Base-by-base conservation (phyloP, 768 basidiomycete genomes). In the Tulasnella sp. region DNA sequence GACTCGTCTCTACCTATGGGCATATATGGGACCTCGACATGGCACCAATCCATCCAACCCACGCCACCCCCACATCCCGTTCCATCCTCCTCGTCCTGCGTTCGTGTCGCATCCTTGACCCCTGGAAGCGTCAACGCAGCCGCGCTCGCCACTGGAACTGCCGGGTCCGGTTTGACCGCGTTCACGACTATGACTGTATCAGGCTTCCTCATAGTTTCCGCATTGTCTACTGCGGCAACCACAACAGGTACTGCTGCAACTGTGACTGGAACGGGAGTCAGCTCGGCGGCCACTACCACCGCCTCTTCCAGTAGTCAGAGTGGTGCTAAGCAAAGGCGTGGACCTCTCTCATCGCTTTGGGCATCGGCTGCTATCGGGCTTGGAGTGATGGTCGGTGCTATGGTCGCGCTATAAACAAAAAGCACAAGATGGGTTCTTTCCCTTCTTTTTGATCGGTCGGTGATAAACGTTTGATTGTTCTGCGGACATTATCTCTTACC, bases 11-110 rank as follows among this genome's bases (percentile, higher is more conserved):
- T 80, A 78, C 79, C 82, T 3, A 82, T 82, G 80, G 84, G 83
- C 27, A 76, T 85, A 17, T 84, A 85, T 65, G 80, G 80, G 30
- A 69, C 73, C 17, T 85, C 82, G 13, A 84, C 83, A 0, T 86
- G 80, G 73, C 69, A 76, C 66, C 86, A 88, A 73, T 82, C 82
- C 38, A 70, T 81, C 30, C 74, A 77, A 0, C 68, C 62, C 0
- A 85, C 80, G 1, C 83, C 85, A 11, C 42, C 74, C 5, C 73
- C 82, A 1, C 81, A 84, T 65, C 77, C 81, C 2, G 72, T 71
- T 4, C 65, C 64, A 1, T 29, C 60, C 3, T 63, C 64, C 13
- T 65, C 64, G 15, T 56, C 60, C 48, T 67, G 67, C 60, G 44
- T 45, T 7, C 60, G 62, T 5, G 63, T 61, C 64, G 56, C 60